phyloP scores from a whole-genome alignment of 2,329 filamentous ascomycete genomes.

The Tolypocladium nubicola region DNA sequence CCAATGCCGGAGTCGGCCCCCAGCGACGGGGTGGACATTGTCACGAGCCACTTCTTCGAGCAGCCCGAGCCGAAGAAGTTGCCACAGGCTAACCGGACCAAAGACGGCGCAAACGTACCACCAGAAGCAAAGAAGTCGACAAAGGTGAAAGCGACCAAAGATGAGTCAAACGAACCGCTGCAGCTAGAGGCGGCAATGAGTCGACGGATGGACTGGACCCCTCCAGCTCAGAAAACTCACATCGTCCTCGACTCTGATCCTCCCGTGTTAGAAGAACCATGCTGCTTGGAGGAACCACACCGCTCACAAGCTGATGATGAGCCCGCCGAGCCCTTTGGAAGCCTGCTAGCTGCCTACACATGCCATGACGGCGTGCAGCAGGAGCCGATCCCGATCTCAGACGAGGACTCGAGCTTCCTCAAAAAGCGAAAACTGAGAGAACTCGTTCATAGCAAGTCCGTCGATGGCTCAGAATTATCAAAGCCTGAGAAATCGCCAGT shows the following conservation, averaged over 20 bases:
- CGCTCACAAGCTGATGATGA: slow-evolving; percentile 4
- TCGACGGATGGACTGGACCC: slow-evolving; percentile 58
- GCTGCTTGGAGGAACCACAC: slow-evolving; percentile 3
- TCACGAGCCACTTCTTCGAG: not conserved
- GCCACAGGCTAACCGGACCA: slow-evolving; percentile 4
- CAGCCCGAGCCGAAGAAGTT: slow-evolving; percentile 2
- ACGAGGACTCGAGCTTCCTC: slow-evolving; percentile 23
- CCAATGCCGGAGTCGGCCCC: not conserved
- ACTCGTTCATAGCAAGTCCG: slow-evolving; percentile 26
- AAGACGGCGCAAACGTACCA: slow-evolving; percentile 17
- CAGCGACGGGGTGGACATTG: slow-evolving; percentile 5
- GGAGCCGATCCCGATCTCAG: slow-evolving; percentile 6
- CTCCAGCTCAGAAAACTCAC: slow-evolving; percentile 34
- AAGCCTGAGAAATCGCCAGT: slow-evolving; percentile 18
- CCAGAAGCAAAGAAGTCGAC: slow-evolving; percentile 6
- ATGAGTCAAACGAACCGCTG: slow-evolving; percentile 20
- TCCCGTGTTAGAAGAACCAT: slow-evolving; percentile 10
- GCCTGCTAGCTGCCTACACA: slow-evolving; percentile 31
- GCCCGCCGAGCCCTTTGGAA: slow-evolving; percentile 27
- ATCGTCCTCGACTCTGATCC: slow-evolving; percentile 18
- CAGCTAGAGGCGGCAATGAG: slow-evolving; percentile 38
- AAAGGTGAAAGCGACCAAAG: slow-evolving; percentile 6
- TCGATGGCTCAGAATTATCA: slow-evolving; percentile 9
- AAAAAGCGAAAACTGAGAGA: slow-evolving; percentile 49
- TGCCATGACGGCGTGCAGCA: slow-evolving; percentile 15